Percentiles rank a stretch among this genome's conserved stretches.
These are phyloP conservation scores for Pseudogymnoascus destructans DNA, from an alignment of 2,329 filamentous ascomycete species.

Conservation along the genomic window DNA sequence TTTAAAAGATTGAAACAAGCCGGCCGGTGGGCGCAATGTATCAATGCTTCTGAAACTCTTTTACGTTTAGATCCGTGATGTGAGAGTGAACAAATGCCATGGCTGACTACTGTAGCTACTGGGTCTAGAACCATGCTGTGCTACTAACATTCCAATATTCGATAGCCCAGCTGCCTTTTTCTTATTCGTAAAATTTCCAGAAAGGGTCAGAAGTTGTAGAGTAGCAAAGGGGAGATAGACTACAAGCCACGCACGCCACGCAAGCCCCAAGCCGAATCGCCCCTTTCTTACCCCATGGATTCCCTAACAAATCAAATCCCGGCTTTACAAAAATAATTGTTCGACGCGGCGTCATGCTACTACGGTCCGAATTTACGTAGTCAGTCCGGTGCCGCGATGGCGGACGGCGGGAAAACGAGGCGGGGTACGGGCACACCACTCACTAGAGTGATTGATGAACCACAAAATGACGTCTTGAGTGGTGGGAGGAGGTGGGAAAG, in stretches of 20 bases:
- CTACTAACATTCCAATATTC: neutral
- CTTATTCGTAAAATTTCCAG: neutral
- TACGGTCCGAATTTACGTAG: neutral
- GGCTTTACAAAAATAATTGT: neutral
- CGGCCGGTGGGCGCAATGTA: slow-evolving; percentile 1
- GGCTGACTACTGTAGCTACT: neutral
- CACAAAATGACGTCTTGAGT: slow-evolving; percentile 3
- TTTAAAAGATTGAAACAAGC: neutral
- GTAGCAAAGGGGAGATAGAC: neutral
- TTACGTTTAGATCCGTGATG: neutral
- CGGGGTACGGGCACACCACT: neutral
- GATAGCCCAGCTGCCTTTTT: neutral
- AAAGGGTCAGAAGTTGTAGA: neutral
- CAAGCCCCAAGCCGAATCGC: neutral
- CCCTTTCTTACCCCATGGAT: neutral
- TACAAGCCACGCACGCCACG: neutral
- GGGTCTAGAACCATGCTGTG: neutral
- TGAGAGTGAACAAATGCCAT: neutral
- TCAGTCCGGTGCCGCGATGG: neutral
- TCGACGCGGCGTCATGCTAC: neutral
- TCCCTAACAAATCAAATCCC: neutral
- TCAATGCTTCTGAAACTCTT: slow-evolving; percentile 1
- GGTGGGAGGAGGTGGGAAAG: slow-evolving; percentile 1
- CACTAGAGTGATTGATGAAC: neutral
- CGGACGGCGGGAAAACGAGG: neutral